Evolutionary conservation across 805 yeast species (phyloP), one percentile per base, ranked within the genome.

Genomic region (Kuraishia borneana): DNA sequence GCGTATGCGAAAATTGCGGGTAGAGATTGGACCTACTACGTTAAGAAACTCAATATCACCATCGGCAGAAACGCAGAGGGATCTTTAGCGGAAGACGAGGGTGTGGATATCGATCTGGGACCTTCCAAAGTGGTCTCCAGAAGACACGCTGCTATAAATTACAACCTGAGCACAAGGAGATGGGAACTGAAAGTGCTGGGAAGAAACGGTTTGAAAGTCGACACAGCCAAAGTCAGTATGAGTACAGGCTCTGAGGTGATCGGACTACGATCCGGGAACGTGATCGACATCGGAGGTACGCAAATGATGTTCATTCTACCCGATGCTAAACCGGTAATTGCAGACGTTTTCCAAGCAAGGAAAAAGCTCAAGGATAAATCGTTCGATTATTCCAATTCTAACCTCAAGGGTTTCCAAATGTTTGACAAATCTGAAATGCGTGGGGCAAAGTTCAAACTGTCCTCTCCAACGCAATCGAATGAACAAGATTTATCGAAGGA

Each of bases 281-380:
- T 92, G 13, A 58, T 92, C 37, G 99, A 92, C 48, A 77, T 92
- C 31, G 97, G 97, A 13, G 96, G 96, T 5, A 87, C 95, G 8
- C 97, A 92, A 58, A 92, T 92, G 97, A 89, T 92, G 94, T 92
- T 92, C 52, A 92, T 92, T 26, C 63, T 92, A 43, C 99, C 99
- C 2, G 96, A 88, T 53, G 76, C 83, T 4, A 73, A 75, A 9
- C 95, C 96, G 3, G 60, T 58, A 22, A 66, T 88, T 6, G 70
- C 82, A 41, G 65, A 56, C 29, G 58, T 59, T 32, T 63, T 72
- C 53, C 51, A 68, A 36, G 44, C 51, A 29, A 51, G 56, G 33
- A 56, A 70, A 28, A 48, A 46, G 31, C 42, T 41, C 23, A 52
- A 53, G 30, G 41, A 47, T 25, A 14, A 19, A 18, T 13, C 32